Conservation (phyloP, 371 early-diverging fungal genomes). For the Encephalitozoon cuniculi region DNA sequence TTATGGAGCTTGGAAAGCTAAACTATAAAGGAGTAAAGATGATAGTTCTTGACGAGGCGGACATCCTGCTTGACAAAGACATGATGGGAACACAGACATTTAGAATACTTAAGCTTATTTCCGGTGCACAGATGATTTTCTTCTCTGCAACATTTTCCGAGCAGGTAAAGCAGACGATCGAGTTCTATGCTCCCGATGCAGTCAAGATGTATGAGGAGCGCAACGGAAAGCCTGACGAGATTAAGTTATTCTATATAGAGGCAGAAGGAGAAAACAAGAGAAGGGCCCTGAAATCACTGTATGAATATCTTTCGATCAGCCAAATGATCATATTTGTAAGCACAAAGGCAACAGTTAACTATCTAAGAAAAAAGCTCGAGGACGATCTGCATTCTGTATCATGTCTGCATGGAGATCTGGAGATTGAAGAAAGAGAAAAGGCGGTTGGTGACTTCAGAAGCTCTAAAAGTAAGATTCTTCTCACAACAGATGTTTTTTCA, state of each 20-base stretch:
- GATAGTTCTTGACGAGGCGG: conserved; percentile 60
- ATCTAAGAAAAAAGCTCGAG: conserved; percentile 68
- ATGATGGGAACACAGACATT: conserved; percentile 55
- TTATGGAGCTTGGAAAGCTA: conserved; percentile 45
- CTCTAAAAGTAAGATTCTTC: conserved; percentile 77
- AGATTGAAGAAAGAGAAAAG: conserved; percentile 71
- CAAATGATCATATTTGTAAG: conserved; percentile 88
- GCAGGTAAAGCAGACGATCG: conserved; percentile 69
- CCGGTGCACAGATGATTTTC: conserved; percentile 63
- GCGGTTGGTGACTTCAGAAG: conserved; percentile 82
- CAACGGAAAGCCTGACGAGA: conserved; percentile 81
- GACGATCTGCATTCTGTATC: conserved; percentile 72
- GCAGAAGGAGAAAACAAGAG: conserved; percentile 66
- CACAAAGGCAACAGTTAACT: conserved; percentile 71
- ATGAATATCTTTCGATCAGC: conserved; percentile 77
- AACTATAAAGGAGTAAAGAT: conserved; percentile 38
- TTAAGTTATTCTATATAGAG: conserved; percentile 90
- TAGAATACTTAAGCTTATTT: conserved; percentile 35
- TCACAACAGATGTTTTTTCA: conserved; percentile 60
- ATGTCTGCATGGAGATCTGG: conserved; percentile 76
- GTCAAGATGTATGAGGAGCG: conserved; percentile 74
- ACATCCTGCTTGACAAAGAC: conserved; percentile 53
- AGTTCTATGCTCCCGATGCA: conserved; percentile 69
- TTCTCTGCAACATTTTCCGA: conserved; percentile 91
- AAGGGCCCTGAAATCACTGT: conserved; percentile 71